Percentiles rank a stretch among this genome's conserved stretches.
Evolutionary conservation across 805 yeast genomes (phyloP).

Genomic region (Metschnikowia rubicola): DNA sequence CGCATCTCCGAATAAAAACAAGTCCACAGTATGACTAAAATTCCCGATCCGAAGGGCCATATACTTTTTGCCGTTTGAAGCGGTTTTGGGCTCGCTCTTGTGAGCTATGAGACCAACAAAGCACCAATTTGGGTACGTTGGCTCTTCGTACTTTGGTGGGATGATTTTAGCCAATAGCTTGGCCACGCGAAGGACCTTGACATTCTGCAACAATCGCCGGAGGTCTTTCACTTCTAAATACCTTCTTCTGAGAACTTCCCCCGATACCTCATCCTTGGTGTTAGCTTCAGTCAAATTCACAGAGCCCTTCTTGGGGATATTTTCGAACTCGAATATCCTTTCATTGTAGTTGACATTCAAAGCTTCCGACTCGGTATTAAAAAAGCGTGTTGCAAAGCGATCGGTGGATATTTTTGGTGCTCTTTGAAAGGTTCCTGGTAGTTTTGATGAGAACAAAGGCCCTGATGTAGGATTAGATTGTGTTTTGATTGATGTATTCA

Average conservation of each 20-base stretch:
- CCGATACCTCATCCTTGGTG: conserved; percentile 10
- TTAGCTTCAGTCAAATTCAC: conserved; percentile 1
- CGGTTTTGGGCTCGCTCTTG: conserved; percentile 52
- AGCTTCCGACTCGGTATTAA: neutral
- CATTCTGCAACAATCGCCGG: conserved; percentile 37
- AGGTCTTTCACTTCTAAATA: conserved; percentile 2
- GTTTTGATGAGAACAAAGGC: neutral
- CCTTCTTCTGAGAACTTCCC: conserved; percentile 14
- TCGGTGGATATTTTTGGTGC: conserved; percentile 6
- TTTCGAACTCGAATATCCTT: conserved; percentile 16
- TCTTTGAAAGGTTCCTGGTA: conserved; percentile 3
- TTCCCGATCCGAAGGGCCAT: conserved; percentile 65
- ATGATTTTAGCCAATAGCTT: conserved; percentile 60
- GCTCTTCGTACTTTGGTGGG: conserved; percentile 67
- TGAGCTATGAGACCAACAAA: conserved; percentile 63
- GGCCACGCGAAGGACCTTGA: conserved; percentile 54
- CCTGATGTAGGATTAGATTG: neutral
- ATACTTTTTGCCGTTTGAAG: conserved; percentile 46
- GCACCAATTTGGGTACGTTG: conserved; percentile 74
- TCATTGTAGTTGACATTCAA: conserved; percentile 10
- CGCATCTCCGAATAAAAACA: conserved; percentile 65
- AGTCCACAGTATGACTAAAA: conserved; percentile 54
- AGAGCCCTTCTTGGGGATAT: conserved; percentile 9
- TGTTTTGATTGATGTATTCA: neutral
- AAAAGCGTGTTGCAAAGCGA: conserved; percentile 15